Base-by-base conservation (phyloP, 495 filamentous ascomycete genomes). In the Sordaria brevicollis region DNA sequence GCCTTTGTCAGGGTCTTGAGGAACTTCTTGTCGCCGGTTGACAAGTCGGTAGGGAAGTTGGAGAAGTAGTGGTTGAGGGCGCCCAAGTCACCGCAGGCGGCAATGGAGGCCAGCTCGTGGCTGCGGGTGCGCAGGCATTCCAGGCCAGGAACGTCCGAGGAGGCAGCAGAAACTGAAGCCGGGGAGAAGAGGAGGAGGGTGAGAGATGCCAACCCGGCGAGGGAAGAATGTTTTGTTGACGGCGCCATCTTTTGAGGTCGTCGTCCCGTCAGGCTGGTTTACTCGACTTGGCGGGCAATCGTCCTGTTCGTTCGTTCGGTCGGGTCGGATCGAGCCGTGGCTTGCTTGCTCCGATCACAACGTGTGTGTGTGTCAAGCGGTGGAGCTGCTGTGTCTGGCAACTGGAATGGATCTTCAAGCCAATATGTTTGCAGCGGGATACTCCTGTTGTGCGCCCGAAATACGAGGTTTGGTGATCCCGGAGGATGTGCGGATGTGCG, bases 61-160 rank as follows among this genome's bases (percentile, higher is more conserved):
- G 76, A 76, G 74, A 83, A 78, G 68, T 81, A 83, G 74, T 78
- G 67, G 66, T 73, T 71, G 33, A 83, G 72, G 4, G 77, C 74
- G 43, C 72, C 76, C 25, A 68, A 66, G 72, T 83, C 71, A 29
- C 81, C 82, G 71, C 82, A 84, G 11, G 75, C 73, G 0, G 81
- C 76, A 31, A 72, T 69, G 9, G 33, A 34, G 38, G 80, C 76
- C 49, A 83, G 74, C 33, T 78, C 71, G 8, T 31, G 54, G 67
- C 79, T 76, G 66, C 74, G 70, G 43, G 72, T 35, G 36, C 71
- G 76, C 21, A 84, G 70, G 68, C 81, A 83, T 72, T 75, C 71
- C 17, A 62, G 25, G 4, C 25, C 25, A 3, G 75, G 71, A 39
- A 72, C 68, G 69, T 68, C 72, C 29, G 69, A 65, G 54, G 70